phyloP scores from a whole-genome alignment of 441 rosid genomes.

The Populus hybrid region DNA sequence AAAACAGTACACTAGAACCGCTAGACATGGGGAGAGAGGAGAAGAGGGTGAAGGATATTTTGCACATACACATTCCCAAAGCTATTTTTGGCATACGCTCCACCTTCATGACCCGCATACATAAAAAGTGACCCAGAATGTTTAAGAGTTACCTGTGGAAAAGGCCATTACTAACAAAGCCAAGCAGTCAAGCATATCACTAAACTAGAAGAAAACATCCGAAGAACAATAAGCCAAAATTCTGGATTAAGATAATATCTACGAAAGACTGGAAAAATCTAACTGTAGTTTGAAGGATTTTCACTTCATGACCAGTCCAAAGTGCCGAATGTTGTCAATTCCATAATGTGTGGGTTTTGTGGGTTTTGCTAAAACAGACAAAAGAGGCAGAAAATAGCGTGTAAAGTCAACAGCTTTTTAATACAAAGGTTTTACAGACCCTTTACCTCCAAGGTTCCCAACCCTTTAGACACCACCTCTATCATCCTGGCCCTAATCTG shows the following conservation, averaged over 20 bases:
- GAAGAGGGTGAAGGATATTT: constrained; percentile 1
- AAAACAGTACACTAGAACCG: not conserved
- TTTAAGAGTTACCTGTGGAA: constrained; percentile 80
- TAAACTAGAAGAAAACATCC: not conserved
- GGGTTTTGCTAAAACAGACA: not conserved
- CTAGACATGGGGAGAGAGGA: not conserved
- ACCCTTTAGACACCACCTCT: constrained; percentile 82
- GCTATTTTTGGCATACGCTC: constrained; percentile 99
- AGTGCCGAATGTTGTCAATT: not conserved
- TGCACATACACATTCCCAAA: constrained; percentile 79
- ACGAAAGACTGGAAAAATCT: not conserved
- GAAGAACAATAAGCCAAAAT: not conserved
- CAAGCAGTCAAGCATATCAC: constrained; percentile 7
- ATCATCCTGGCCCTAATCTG: constrained; percentile 86
- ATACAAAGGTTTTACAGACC: constrained; percentile 8
- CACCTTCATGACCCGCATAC: constrained; percentile 89
- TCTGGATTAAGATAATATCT: constrained; percentile 1
- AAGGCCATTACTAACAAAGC: constrained; percentile 20
- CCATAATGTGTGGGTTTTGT: not conserved
- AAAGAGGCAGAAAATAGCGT: not conserved
- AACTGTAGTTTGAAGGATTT: not conserved
- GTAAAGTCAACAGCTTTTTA: constrained; percentile 6
- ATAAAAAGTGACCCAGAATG: constrained; percentile 98
- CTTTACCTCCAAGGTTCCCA: constrained; percentile 80
- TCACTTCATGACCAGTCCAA: not conserved